A percentile compares a stretch with the other conserved stretches of the same genome.
Evolutionary conservation across 2,329 filamentous ascomycete genomes (phyloP).

Genomic region (Trichoderma pleuroti): DNA sequence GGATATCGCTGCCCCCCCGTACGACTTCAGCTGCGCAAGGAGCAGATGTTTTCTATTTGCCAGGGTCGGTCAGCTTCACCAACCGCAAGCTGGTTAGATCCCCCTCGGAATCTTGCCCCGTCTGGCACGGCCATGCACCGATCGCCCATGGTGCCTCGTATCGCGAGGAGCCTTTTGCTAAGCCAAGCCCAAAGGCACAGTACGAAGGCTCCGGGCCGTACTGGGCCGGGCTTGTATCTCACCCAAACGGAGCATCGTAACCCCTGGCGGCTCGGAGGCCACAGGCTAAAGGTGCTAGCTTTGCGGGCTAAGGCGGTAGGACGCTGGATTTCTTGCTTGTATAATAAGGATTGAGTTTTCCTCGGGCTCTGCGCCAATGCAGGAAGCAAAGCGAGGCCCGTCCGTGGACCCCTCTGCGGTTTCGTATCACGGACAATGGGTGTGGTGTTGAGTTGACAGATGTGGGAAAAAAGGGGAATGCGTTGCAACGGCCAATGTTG

Average conservation of each 20-base stretch:
- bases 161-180: slow-evolving; percentile 3
- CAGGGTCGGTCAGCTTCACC: slow-evolving; percentile 10
- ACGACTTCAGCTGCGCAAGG: slow-evolving; percentile 11
- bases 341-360: neutral
- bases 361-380: neutral
- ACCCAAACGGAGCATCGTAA: neutral
- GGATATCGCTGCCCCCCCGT: neutral
- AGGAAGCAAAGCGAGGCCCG: neutral
- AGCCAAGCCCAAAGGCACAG: neutral
- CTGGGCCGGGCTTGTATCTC: slow-evolving; percentile 8
- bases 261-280: slow-evolving; percentile 8
- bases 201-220: neutral
- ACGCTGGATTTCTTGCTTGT: neutral
- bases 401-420: neutral
- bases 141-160: slow-evolving; percentile 16
- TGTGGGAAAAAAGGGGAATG: neutral
- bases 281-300: slow-evolving; percentile 7
- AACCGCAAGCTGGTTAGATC: slow-evolving; percentile 8
- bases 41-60: neutral
- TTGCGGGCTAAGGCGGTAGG: neutral
- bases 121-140: slow-evolving; percentile 6
- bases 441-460: neutral
- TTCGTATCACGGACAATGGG: neutral
- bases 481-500: neutral
- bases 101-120: slow-evolving; percentile 13